Evolutionary conservation across 106 monocot genomes (phyloP), one percentile per base, ranked within the genome.

Genomic region (Dendrobium huoshanense): DNA sequence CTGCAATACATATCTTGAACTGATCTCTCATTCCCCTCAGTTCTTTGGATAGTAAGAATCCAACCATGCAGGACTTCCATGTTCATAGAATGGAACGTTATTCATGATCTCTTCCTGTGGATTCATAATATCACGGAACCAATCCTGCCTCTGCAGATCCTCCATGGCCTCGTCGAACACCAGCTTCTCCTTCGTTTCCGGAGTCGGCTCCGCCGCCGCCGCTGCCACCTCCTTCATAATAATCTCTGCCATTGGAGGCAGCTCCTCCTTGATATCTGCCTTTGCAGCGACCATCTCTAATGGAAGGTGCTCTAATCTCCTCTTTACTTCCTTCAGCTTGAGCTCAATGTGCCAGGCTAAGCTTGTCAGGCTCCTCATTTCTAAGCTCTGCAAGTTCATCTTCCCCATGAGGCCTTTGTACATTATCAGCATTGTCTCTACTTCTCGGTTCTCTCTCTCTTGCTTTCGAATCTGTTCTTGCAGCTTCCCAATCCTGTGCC

Each of bases 401-500:
- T 59, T 51, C 4, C 87, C 83, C 0, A 20, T 22, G 18, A 88
- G 40, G 27, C 72, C 51, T 29, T 82, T 76, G 41, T 72, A 48
- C 77, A 88, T 78, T 16, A 85, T 72, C 44, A 79, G 68, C 72
- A 37, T 68, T 5, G 67, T 82, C 82, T 88, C 88, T 33, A 77
- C 54, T 58, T 85, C 85, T 2, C 75, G 55, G 61, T 87, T 88
- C 80, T 88, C 88, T 5, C 80, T 45, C 4, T 81, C 67, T 55
- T 74, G 79, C 82, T 80, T 82, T 3, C 22, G 74, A 31, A 80
- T 51, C 58, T 83, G 83, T n/a, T 86, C 86, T 24, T 59, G 67
- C 55, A 82, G 77, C 76, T 86, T 89, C 5, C 48, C 20, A 6
- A 81, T 61, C 20, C 81, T 81, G 55, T 77, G 77, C 47, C 81